These are phyloP conservation scores for Cicer pinnatifidum DNA, from an alignment of 306 rosid species.

Conservation along the genomic window DNA sequence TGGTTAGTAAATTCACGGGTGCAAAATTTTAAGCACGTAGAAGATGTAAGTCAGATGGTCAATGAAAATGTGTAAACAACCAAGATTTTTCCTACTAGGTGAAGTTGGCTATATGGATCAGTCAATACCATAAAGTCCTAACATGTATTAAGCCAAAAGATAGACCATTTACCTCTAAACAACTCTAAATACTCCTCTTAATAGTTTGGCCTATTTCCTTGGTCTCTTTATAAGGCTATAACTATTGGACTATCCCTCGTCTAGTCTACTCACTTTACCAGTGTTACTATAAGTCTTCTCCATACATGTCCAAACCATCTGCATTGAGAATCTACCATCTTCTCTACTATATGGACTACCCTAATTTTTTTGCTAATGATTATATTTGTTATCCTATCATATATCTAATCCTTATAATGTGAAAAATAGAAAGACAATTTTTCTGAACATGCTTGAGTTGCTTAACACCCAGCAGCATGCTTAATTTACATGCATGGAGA, in stretches of 20 bases:
- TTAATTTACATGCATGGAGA: not conserved
- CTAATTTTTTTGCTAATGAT: too few species aligned
- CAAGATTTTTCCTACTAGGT: not conserved
- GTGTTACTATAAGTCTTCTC: not conserved
- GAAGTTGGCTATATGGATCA: not conserved
- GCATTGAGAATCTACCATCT: not conserved
- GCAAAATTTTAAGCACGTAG: slow-evolving; percentile 13
- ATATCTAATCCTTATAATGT: not conserved
- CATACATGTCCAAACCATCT: not conserved
- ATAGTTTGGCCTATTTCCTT: not conserved
- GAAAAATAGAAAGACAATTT: not conserved
- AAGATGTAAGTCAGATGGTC: slow-evolving; percentile 7
- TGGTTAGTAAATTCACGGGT: slow-evolving; percentile 12
- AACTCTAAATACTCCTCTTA: not conserved
- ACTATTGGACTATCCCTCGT: not conserved
- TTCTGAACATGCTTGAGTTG: not conserved
- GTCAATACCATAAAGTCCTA: not conserved
- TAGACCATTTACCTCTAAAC: not conserved
- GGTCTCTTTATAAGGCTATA: not conserved
- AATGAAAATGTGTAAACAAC: not conserved
- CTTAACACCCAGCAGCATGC: not conserved
- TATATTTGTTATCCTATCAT: too few species aligned
- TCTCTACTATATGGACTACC: not conserved
- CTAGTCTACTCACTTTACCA: not conserved
- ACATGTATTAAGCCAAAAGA: not conserved